phyloP scores from a whole-genome alignment of 345 rosid species.

The Citrus sinensis region DNA sequence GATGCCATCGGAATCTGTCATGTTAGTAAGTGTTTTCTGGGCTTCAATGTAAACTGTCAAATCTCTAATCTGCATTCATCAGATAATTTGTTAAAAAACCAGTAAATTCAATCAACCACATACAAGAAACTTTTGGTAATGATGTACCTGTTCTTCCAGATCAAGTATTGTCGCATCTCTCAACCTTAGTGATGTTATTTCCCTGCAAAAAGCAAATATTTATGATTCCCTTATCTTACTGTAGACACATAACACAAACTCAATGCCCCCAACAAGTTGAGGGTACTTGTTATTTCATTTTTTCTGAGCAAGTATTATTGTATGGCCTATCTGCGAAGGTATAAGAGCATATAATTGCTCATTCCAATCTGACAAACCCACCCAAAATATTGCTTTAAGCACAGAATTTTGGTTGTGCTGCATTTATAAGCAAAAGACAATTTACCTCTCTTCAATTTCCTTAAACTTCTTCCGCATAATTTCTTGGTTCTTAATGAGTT shows the following conservation, averaged over 20 bases:
- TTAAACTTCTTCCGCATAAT: conserved; percentile 54
- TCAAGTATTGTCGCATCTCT: conserved; percentile 66
- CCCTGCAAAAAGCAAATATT: conserved; percentile 36
- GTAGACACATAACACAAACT: not conserved
- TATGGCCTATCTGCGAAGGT: not conserved
- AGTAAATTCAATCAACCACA: not conserved
- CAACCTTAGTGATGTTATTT: conserved; percentile 28
- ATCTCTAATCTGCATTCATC: conserved; percentile 67
- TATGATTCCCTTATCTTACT: not conserved
- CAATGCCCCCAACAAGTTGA: not conserved
- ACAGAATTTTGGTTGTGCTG: not conserved
- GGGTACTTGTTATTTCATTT: not conserved
- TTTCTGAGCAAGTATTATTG: not conserved
- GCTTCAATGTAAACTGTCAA: conserved; percentile 68
- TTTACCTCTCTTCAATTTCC: conserved; percentile 81
- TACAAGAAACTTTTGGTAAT: not conserved
- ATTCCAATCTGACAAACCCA: not conserved
- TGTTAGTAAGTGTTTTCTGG: conserved; percentile 58
- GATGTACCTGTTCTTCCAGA: conserved; percentile 77
- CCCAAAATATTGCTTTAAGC: not conserved
- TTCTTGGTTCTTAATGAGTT: conserved; percentile 73
- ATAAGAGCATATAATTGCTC: not conserved
- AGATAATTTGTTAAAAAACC: not conserved
- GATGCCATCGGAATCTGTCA: conserved; percentile 55
- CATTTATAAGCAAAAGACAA: not conserved